Percentiles rank a stretch among this genome's conserved stretches.
Evolutionary conservation across 1,139 yeast genomes (phyloP).

Genomic region (Diutina sp.): DNA sequence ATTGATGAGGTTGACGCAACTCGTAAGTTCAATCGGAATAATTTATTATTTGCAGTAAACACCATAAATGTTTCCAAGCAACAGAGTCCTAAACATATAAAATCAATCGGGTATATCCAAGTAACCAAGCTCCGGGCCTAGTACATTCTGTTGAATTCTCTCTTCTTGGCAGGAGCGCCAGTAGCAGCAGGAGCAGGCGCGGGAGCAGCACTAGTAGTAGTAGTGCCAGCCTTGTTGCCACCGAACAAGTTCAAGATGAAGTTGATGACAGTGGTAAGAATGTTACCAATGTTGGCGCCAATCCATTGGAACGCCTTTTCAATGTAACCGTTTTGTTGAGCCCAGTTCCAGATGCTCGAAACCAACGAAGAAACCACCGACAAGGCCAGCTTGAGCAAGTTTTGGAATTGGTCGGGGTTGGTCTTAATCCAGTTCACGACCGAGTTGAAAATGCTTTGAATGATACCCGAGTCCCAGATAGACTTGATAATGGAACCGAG

Average conservation of each 20-base stretch:
- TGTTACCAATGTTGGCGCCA: slow-evolving; percentile 16
- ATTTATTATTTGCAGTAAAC: not conserved
- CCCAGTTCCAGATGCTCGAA: slow-evolving; percentile 25
- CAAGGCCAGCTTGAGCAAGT: slow-evolving; percentile 22
- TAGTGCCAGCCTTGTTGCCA: not conserved
- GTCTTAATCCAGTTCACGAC: slow-evolving; percentile 10
- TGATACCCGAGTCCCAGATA: slow-evolving; percentile 15
- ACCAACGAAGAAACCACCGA: slow-evolving; percentile 21
- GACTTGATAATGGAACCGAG: slow-evolving; percentile 11
- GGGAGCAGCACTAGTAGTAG: slow-evolving; percentile 6
- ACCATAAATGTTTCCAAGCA: not conserved
- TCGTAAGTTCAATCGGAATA: not conserved
- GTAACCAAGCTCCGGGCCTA: not conserved
- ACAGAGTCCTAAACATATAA: not conserved
- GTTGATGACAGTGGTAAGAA: slow-evolving; percentile 16
- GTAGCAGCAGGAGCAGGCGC: slow-evolving; percentile 10
- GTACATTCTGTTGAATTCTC: not conserved
- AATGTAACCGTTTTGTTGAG: slow-evolving; percentile 26
- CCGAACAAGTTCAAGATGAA: slow-evolving; percentile 11
- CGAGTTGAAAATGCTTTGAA: slow-evolving; percentile 10
- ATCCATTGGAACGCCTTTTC: slow-evolving; percentile 16
- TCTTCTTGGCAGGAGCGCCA: not conserved
- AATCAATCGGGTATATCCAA: not conserved
- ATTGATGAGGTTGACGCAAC: not conserved
- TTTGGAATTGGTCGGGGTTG: slow-evolving; percentile 24